A percentile compares a stretch with the other conserved stretches of the same genome.
phyloP scores from a whole-genome alignment of 163 green algal genomes.

The Scenedesmus sp. region DNA sequence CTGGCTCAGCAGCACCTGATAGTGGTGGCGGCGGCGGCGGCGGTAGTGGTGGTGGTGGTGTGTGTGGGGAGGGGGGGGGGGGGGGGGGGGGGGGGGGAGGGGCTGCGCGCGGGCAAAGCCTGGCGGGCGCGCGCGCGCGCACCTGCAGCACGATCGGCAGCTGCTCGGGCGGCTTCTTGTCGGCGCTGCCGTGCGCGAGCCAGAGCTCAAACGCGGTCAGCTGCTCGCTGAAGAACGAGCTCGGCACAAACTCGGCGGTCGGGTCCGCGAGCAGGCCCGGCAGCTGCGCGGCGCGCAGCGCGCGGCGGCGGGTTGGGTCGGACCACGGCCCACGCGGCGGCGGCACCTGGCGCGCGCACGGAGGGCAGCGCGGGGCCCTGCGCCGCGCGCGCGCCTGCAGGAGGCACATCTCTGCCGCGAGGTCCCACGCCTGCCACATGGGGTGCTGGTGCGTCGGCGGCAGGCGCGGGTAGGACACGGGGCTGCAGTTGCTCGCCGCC shows the following conservation, averaged over 20 bases:
- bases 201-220: slow-evolving; percentile 99
- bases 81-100: too few relatives aligned
- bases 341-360: too few relatives aligned
- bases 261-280: slow-evolving; percentile 59
- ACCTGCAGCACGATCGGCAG: slow-evolving; percentile 99
- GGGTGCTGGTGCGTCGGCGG: slow-evolving; percentile 96
- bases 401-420: slow-evolving; percentile 97
- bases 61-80: too few relatives aligned
- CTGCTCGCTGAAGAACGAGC: slow-evolving; percentile 97
- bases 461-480: slow-evolving; percentile 89
- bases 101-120: too few relatives aligned
- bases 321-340: too few relatives aligned
- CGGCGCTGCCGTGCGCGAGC: slow-evolving; percentile 86
- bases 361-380: too few relatives aligned
- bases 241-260: slow-evolving; percentile 86
- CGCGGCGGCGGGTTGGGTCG: neutral
- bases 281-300: slow-evolving; percentile 49
- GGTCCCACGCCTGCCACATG: slow-evolving; percentile 96
- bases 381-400: slow-evolving; percentile 81
- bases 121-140: neutral
- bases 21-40: too few relatives aligned
- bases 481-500: slow-evolving; percentile 85
- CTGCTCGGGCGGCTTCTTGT: slow-evolving; percentile 96
- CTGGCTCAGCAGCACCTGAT: slow-evolving; percentile 89
- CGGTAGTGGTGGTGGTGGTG: neutral